phyloP scores from a whole-genome alignment of 208 protist species.

The Phytomonas serpens region DNA sequence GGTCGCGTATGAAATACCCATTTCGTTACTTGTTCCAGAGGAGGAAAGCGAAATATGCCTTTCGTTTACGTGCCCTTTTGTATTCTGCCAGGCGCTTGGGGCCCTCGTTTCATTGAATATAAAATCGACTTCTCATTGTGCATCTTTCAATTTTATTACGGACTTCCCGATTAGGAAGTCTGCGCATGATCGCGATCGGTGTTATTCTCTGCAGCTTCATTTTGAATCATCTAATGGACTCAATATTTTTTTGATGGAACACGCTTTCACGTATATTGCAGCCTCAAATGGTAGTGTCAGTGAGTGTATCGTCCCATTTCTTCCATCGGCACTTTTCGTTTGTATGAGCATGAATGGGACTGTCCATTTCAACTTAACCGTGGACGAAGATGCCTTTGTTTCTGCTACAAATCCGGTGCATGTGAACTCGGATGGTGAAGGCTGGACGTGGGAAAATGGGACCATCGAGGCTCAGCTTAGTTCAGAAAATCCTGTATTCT shows the following conservation, averaged over 20 bases:
- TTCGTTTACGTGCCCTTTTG: conserved; percentile 44
- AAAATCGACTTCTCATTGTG: not conserved
- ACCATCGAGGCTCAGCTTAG: conserved; percentile 35
- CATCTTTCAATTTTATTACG: not conserved
- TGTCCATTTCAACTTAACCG: not conserved
- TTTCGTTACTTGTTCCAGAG: conserved; percentile 25
- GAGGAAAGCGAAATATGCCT: conserved; percentile 21
- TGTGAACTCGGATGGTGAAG: conserved; percentile 19
- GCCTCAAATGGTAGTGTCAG: not conserved
- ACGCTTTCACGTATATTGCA: not conserved
- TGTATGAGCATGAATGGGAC: not conserved
- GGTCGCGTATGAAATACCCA: conserved; percentile 23
- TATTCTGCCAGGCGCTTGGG: conserved; percentile 26
- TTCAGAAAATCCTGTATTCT: conserved; percentile 25
- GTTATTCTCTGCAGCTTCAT: not conserved
- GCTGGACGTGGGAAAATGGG: conserved; percentile 56
- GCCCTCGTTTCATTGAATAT: conserved; percentile 37
- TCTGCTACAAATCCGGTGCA: conserved; percentile 21
- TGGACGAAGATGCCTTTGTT: not conserved
- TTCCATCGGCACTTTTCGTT: not conserved
- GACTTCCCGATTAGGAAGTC: not conserved
- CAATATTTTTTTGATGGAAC: not conserved
- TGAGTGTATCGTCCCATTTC: not conserved
- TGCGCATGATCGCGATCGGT: not conserved
- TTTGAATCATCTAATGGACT: not conserved